phyloP scores from a whole-genome alignment of 1,284 basidiomycete species.

The Cystobasidium sp. region DNA sequence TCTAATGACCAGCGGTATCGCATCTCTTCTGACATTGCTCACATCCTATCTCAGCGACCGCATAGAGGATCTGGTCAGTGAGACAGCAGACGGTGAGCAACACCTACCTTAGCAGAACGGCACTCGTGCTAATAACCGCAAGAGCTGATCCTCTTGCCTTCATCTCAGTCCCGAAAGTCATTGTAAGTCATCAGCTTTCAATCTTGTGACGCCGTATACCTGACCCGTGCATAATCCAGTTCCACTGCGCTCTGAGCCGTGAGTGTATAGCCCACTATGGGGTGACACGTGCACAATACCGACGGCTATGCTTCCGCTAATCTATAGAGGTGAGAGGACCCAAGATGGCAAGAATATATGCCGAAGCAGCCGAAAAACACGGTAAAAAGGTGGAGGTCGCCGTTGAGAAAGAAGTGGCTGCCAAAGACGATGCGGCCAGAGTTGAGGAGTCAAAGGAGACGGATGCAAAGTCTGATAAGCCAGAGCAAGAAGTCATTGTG shows the following conservation, averaged over 20 bases:
- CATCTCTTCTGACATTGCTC: not conserved
- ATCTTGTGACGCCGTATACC: not conserved
- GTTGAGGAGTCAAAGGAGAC: not conserved
- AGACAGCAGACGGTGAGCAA: constrained; percentile 23
- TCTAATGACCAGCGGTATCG: not conserved
- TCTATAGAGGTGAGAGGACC: constrained; percentile 36
- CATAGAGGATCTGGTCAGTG: constrained; percentile 28
- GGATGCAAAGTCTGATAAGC: constrained; percentile 2
- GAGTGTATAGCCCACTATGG: not conserved
- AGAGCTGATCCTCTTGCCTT: no score
- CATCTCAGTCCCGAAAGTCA: constrained; percentile 38
- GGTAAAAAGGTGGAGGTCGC: constrained; percentile 18
- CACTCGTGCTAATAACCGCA: not conserved
- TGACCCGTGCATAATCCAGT: not conserved
- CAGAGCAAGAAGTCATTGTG: constrained; percentile 39
- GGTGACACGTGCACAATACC: no score
- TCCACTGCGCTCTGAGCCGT: constrained; percentile 40
- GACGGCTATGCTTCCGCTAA: not conserved
- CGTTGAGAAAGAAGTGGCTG: constrained; percentile 20
- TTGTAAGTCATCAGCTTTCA: not conserved
- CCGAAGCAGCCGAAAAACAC: constrained; percentile 24
- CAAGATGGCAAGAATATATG: constrained; percentile 33
- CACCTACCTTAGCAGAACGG: not conserved
- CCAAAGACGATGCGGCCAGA: not conserved
- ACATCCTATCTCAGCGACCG: constrained; percentile 2